Base-by-base conservation (phyloP, 805 yeast species). In the Hanseniaspora pseudoguilliermondii region DNA sequence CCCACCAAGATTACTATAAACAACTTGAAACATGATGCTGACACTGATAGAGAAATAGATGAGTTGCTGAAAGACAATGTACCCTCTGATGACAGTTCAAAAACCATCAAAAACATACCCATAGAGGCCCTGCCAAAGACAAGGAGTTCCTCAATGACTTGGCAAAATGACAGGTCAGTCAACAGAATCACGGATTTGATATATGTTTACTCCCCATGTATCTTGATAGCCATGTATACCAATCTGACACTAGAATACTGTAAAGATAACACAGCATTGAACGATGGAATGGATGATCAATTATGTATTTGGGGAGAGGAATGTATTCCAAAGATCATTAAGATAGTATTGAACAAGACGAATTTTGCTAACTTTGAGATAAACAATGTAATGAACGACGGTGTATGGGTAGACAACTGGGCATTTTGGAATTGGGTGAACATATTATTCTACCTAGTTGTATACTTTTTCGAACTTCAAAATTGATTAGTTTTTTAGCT, bases 371-470 rank as follows among this genome's bases (percentile, higher is more conserved):
- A 36, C 3, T 32, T 47, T 49, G 59, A 49, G 16, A 7, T 46
- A 18, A 58, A 61, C 18, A 57, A 61, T 20, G 66, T 60, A 46
- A 58, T 73, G 3, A 60, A 69, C 10, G 56, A 53, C 18, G 56
- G 56, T 38, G 40, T 53, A 3, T 53, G 56, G 53, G 73, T 78
- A 46, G 76, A 82, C 65, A 84, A 96, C n/a, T 85, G 95, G 87
- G 89, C 88, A 63, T 86, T 93, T 66, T 91, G 98, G 97, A 87
- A 90, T 63, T 91, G 97, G 97, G 79, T 86, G 57, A 91, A 91
- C 66, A 86, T 91, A 73, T 81, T 84, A 61, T 77, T 84, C 54
- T 85, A 95, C 11, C 71, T 93, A 57, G 72, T 81, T n/a, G 73
- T 93, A 29, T 91, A 91, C 68, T 82, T 84, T 34, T 73, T 85